Evolutionary conservation across 768 basidiomycete genomes (phyloP).

Genomic region (Psilocybe tampanensis): DNA sequence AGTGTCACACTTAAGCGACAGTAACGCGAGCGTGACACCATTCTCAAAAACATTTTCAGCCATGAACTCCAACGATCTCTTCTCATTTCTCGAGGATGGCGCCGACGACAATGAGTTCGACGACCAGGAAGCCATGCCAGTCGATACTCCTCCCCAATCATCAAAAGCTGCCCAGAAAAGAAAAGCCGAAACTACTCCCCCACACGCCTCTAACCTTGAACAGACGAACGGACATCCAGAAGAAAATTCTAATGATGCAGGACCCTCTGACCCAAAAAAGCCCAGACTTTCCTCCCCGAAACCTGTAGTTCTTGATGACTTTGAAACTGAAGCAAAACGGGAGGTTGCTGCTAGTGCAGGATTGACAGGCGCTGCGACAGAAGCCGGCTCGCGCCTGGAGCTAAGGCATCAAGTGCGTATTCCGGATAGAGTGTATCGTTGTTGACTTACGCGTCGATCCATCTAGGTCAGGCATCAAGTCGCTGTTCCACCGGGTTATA

Average conservation of each 20-base stretch:
- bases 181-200: slow-evolving; percentile 37
- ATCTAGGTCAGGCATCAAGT: slow-evolving; percentile 94
- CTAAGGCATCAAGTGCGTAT: slow-evolving; percentile 74
- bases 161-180: slow-evolving; percentile 40
- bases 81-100: slow-evolving; percentile 65
- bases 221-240: slow-evolving; percentile 27
- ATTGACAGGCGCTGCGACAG: slow-evolving; percentile 60
- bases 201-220: slow-evolving; percentile 9
- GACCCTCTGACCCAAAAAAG: slow-evolving; percentile 55
- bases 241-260: slow-evolving; percentile 31
- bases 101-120: slow-evolving; percentile 36
- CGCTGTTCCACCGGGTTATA: slow-evolving; percentile 89
- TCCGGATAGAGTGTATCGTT: neutral
- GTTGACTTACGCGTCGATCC: neutral
- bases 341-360: slow-evolving; percentile 91
- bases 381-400: slow-evolving; percentile 70
- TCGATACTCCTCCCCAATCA: slow-evolving; percentile 18
- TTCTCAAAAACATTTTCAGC: slow-evolving; percentile 22
- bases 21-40: slow-evolving; percentile 24
- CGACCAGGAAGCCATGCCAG: slow-evolving; percentile 31
- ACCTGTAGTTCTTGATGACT: slow-evolving; percentile 88
- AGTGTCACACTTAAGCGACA: neutral
- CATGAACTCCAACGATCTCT: slow-evolving; percentile 59
- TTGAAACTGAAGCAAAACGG: slow-evolving; percentile 91
- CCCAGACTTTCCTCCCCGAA: slow-evolving; percentile 61